A percentile compares a stretch with the other conserved stretches of the same genome.
These are phyloP conservation scores for Penicillium samsonianum DNA, from an alignment of 495 filamentous ascomycete genomes.

Conservation along the genomic window DNA sequence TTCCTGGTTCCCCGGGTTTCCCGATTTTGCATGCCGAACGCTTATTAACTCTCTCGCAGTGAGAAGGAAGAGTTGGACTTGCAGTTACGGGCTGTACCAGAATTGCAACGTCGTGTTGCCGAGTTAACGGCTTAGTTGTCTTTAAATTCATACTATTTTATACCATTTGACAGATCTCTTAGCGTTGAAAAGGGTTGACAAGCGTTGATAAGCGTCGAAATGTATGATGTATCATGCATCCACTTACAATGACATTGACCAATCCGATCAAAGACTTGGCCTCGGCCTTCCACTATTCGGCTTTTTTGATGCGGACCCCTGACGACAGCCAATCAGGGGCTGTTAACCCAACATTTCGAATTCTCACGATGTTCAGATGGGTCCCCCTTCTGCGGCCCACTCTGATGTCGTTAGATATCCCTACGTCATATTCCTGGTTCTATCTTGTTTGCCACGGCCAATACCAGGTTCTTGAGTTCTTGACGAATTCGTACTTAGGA, in stretches of 20 bases:
- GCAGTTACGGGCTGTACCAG: slow-evolving; percentile 77
- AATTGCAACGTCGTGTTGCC: slow-evolving; percentile 78
- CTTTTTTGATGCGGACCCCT: not conserved
- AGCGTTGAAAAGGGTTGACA: too few relatives aligned
- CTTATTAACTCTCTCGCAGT: slow-evolving; percentile 37
- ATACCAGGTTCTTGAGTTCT: not conserved
- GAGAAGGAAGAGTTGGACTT: slow-evolving; percentile 95
- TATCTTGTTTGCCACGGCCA: slow-evolving; percentile 10
- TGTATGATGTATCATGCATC: slow-evolving; percentile 12
- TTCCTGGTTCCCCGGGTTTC: not conserved
- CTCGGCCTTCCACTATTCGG: slow-evolving; percentile 5
- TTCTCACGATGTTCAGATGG: slow-evolving; percentile 8
- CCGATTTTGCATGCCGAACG: not conserved
- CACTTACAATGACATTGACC: not conserved
- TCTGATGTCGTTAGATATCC: slow-evolving; percentile 8
- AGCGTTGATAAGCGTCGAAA: too few relatives aligned
- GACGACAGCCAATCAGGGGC: slow-evolving; percentile 1
- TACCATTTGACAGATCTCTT: slow-evolving; percentile 2
- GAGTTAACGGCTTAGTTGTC: slow-evolving; percentile 56
- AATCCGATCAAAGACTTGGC: not conserved
- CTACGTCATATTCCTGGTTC: slow-evolving; percentile 7
- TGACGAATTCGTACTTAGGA: not conserved
- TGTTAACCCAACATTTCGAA: not conserved
- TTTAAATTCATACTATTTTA: not conserved
- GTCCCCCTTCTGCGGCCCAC: not conserved